Evolutionary conservation across 495 filamentous ascomycete species (phyloP), one percentile per base, ranked within the genome.

Genomic region (Hypoxylon lenormandii): DNA sequence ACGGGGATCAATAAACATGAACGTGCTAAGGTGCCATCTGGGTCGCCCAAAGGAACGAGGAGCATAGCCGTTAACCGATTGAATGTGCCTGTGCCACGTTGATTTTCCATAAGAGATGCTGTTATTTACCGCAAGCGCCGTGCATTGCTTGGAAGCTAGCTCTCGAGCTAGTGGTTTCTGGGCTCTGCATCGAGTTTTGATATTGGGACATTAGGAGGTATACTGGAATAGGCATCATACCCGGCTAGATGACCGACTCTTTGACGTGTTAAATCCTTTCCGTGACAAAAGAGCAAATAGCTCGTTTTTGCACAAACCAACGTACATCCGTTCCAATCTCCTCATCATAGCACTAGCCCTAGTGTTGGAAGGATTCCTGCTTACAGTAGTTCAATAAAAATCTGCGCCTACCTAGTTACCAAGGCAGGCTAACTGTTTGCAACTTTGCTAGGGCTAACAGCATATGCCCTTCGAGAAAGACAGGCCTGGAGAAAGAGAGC

Each of bases 61-160:
- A 23, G 49, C 40, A 53, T 36, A 33, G 6, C 12, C 2, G n/a
- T 61, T 18, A 54, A 18, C 5, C 51, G 11, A 37, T 48, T 58
- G 30, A 33, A 33, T 33, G 10, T 33, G 30, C 30, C 10, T 13
- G 46, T 62, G 57, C 67, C 61, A 70, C 61, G 60, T 70, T 48
- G 21, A 18, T 33, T 47, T 51, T 19, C 38, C 15, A 18, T 23
- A 55, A 42, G 43, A 26, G 22, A 22, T 51, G 46, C 28, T 43
- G 22, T 43, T 40, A n/a, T 22, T 50, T 37, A 23, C 54, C 66
- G 47, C 26, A 64, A 60, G 60, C 52, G 66, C 48, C 38, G 18
- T 30, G 26, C 23, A 52, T 60, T 38, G 28, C 48, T 30, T 43
- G 19, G 18, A 16, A 51, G 16, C 18, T 63, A 54, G 23, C 16